Evolutionary conservation across 1,139 yeast genomes (phyloP).

Genomic region (Kurtzmaniella quercitrusa): DNA sequence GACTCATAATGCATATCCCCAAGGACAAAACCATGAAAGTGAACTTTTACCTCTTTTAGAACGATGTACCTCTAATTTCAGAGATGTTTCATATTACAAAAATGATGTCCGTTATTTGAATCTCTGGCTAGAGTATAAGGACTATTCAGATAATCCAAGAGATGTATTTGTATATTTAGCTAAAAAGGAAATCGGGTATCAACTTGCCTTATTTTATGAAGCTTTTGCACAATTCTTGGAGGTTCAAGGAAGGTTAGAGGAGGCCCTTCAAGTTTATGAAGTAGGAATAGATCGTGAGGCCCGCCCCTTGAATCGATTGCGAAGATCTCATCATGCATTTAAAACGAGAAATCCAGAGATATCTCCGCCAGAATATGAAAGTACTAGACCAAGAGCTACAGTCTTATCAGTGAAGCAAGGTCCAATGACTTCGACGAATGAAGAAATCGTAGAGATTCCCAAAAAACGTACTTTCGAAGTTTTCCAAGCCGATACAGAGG

Average conservation of each 20-base stretch:
- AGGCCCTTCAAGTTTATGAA: constrained; percentile 62
- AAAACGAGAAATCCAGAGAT: constrained; percentile 11
- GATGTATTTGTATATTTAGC: constrained; percentile 73
- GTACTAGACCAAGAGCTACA: constrained; percentile 7
- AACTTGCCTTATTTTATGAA: constrained; percentile 71
- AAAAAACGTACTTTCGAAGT: constrained; percentile 28
- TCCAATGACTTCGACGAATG: constrained; percentile 4
- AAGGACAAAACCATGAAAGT: constrained; percentile 63
- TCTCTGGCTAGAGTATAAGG: constrained; percentile 76
- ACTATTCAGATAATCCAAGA: constrained; percentile 63
- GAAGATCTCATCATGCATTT: constrained; percentile 47
- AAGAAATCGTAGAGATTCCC: background rate
- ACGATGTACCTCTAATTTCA: constrained; percentile 65
- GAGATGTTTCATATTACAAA: constrained; percentile 62
- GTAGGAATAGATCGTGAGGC: constrained; percentile 61
- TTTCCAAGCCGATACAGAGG: constrained; percentile 23
- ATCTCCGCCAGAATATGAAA: background rate
- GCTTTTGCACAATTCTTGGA: constrained; percentile 72
- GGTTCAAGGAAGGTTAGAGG: constrained; percentile 41
- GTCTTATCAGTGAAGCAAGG: constrained; percentile 29
- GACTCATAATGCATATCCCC: constrained; percentile 64
- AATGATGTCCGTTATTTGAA: constrained; percentile 78
- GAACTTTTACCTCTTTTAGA: constrained; percentile 67
- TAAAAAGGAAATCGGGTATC: constrained; percentile 67
- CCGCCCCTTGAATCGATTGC: constrained; percentile 57